Evolutionary conservation across 148 eudicot species (phyloP).

Genomic region (Polygonum aviculare): DNA sequence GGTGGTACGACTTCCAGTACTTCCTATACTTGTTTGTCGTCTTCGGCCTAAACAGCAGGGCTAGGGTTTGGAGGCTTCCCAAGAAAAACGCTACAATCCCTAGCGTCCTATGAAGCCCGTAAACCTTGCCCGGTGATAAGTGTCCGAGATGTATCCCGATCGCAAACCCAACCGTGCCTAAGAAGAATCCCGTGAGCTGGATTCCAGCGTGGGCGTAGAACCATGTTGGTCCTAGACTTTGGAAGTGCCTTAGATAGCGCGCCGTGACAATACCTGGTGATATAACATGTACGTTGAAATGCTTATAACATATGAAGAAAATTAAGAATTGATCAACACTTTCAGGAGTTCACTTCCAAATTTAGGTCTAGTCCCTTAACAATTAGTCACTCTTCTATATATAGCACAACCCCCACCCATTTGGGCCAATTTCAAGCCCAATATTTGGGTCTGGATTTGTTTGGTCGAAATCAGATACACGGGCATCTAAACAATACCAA

Average conservation of each 20-base stretch:
- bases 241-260: constrained; percentile 71
- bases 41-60: constrained; percentile 76
- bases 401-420: too few relatives aligned
- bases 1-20: constrained; percentile 98
- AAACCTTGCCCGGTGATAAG: constrained; percentile 64
- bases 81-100: constrained; percentile 62
- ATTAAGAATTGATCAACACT: neutral
- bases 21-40: constrained; percentile 75
- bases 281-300: neutral
- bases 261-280: constrained; percentile 29
- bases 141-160: constrained; percentile 73
- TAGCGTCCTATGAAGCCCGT: constrained; percentile 60
- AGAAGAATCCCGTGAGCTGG: constrained; percentile 51
- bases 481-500: too few relatives aligned
- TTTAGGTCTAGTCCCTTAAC: too few relatives aligned
- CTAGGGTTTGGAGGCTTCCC: constrained; percentile 69
- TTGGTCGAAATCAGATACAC: too few relatives aligned
- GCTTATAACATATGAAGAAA: neutral
- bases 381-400: too few relatives aligned
- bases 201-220: constrained; percentile 77
- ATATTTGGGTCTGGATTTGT: too few relatives aligned
- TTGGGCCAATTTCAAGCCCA: too few relatives aligned
- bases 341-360: neutral
- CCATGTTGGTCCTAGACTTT: constrained; percentile 69
- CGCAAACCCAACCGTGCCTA: constrained; percentile 69